Evolutionary conservation across 2,329 filamentous ascomycete species (phyloP).

Genomic region (Xylariaceae sp.): DNA sequence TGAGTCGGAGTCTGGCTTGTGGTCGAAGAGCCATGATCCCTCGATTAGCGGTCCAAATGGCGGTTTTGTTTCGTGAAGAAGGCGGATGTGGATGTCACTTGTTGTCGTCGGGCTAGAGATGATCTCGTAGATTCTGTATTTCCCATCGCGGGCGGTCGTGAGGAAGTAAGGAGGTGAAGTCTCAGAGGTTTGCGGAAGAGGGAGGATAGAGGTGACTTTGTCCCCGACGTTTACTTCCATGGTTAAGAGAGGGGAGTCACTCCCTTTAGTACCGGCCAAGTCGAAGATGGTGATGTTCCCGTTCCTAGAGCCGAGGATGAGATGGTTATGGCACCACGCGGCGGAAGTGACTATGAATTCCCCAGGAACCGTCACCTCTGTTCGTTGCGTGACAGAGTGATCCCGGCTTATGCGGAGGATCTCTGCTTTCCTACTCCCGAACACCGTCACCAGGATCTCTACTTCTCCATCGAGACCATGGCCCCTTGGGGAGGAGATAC

Average conservation of each 20-base stretch:
- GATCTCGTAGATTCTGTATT: slow-evolving; percentile 59
- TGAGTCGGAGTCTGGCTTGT: slow-evolving; percentile 10
- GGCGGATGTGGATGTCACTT: slow-evolving; percentile 31
- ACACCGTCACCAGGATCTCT: slow-evolving; percentile 41
- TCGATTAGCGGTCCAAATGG: slow-evolving; percentile 74
- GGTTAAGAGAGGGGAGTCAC: slow-evolving; percentile 30
- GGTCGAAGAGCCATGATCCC: slow-evolving; percentile 53
- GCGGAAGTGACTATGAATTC: slow-evolving; percentile 47
- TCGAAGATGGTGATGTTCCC: slow-evolving; percentile 42
- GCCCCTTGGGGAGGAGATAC: slow-evolving; percentile 3
- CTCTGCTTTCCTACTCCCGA: slow-evolving; percentile 40
- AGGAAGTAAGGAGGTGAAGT: slow-evolving; percentile 46
- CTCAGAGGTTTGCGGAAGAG: slow-evolving; percentile 35
- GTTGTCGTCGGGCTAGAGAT: slow-evolving; percentile 12
- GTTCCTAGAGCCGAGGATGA: slow-evolving; percentile 51
- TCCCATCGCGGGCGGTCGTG: slow-evolving; percentile 71
- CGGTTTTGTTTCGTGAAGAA: slow-evolving; percentile 62
- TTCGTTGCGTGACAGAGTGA: slow-evolving; percentile 27
- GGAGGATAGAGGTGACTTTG: slow-evolving; percentile 62
- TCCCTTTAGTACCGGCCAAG: slow-evolving; percentile 15
- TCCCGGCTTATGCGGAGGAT: slow-evolving; percentile 37
- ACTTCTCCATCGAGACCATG: slow-evolving; percentile 4
- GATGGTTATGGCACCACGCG: slow-evolving; percentile 34
- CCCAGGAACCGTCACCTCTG: slow-evolving; percentile 38
- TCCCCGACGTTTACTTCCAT: slow-evolving; percentile 46